Evolutionary conservation across 495 filamentous ascomycete species (phyloP), one percentile per base, ranked within the genome.

Genomic region (Aspergillus mulundensis): DNA sequence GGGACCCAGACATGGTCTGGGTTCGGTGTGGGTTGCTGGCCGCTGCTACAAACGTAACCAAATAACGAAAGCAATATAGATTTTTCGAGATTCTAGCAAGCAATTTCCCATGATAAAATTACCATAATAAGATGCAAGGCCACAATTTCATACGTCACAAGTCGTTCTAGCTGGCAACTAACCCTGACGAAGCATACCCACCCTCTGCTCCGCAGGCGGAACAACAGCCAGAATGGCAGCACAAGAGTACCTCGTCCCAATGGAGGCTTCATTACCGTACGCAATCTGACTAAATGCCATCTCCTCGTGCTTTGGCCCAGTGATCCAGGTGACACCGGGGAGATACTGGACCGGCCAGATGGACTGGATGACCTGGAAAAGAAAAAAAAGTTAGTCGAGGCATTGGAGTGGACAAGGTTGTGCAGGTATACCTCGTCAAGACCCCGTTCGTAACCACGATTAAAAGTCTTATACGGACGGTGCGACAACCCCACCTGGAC

Each of bases 141-240:
- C n/a, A n/a, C n/a, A n/a, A 28, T 28, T 28, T 28, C 25, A 28
- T 28, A 28, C n/a, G n/a, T n/a, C n/a, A n/a, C n/a, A n/a, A n/a
- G n/a, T n/a, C n/a, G n/a, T n/a, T n/a, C n/a, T n/a, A n/a, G n/a
- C n/a, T n/a, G n/a, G n/a, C n/a, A n/a, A n/a, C n/a, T n/a, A n/a
- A n/a, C n/a, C n/a, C n/a, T n/a, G n/a, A n/a, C n/a, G n/a, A n/a
- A n/a, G n/a, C n/a, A n/a, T n/a, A n/a, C 43, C 21, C 28, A 7
- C 12, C 48, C 48, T 50, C 34, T 40, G 0, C 10, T 24, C 48
- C 0, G 34, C 56, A 23, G 60, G 62, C 18, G 66, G 64, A 43
- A 69, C 57, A 0, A 54, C 47, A 7, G 61, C 68, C 2, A 68
- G 56, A 15, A 70, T 63, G 0, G 66, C 63, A 23, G 58, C 65